phyloP scores from a whole-genome alignment of 2,329 filamentous ascomycete genomes.

The Raffaelea ambrosiae region DNA sequence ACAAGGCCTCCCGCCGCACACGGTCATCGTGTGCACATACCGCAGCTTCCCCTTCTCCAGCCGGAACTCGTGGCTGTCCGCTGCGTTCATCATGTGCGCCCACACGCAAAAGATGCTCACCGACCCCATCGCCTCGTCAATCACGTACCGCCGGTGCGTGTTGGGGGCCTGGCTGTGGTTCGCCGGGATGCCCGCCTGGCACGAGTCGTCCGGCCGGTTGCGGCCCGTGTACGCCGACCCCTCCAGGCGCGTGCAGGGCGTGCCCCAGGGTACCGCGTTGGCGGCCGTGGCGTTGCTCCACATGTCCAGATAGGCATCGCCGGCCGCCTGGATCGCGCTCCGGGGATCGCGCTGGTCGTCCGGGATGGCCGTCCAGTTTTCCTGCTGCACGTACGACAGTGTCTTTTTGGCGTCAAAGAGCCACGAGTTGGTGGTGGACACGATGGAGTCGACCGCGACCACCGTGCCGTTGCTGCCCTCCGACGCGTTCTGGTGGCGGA shows the following conservation, averaged over 20 bases:
- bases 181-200: constrained; percentile 16
- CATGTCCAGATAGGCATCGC: constrained; percentile 25
- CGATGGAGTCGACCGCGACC: constrained; percentile 19
- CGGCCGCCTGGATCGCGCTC: constrained; percentile 17
- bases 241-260: constrained; percentile 23
- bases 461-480: constrained; percentile 13
- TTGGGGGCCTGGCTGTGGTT: constrained; percentile 16
- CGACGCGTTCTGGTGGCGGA: constrained; percentile 11
- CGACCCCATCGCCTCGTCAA: constrained; percentile 17
- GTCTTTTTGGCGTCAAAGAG: constrained; percentile 24
- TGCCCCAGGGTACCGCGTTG: constrained; percentile 24
- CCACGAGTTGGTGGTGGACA: constrained; percentile 23
- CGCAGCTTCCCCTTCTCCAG: constrained; percentile 10
- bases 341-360: constrained; percentile 17
- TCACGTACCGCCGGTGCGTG: constrained; percentile 17
- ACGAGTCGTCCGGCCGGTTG: constrained; percentile 13
- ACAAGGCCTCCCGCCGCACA: constrained; percentile 7
- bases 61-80: constrained; percentile 10
- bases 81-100: constrained; percentile 11
- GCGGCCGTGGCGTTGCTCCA: constrained; percentile 22
- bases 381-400: constrained; percentile 18
- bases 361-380: constrained; percentile 21
- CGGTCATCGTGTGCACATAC: constrained; percentile 11
- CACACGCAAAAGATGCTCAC: constrained; percentile 16
- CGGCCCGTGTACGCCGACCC: constrained; percentile 16